Evolutionary conservation across 306 rosid genomes (phyloP).

Genomic region (Cicer cuneatum): DNA sequence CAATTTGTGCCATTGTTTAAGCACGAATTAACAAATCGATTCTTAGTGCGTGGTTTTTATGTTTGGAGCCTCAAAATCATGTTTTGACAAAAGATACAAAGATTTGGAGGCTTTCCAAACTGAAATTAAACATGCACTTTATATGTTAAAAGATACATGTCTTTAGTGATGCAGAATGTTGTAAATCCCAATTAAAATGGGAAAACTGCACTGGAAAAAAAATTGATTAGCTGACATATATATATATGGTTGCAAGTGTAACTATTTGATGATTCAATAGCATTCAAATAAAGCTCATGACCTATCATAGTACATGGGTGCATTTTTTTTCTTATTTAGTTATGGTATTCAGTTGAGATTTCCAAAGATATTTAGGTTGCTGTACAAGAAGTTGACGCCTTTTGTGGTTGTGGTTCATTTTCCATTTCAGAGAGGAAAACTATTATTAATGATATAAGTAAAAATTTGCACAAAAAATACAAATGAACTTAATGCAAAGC

Average conservation of each 20-base stretch:
- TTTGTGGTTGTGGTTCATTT: background rate
- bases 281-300: background rate
- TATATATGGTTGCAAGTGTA: slow-evolving; percentile 12
- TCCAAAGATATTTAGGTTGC: slow-evolving; percentile 11
- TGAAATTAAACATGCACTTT: slow-evolving; percentile 22
- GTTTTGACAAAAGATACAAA: slow-evolving; percentile 6
- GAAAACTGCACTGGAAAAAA: slow-evolving; percentile 30
- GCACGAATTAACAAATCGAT: slow-evolving; percentile 41
- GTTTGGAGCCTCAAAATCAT: slow-evolving; percentile 35
- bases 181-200: slow-evolving; percentile 43
- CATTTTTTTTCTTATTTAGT: background rate
- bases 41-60: slow-evolving; percentile 23
- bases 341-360: slow-evolving; percentile 8
- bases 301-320: background rate
- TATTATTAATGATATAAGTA: background rate
- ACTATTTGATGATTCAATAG: background rate
- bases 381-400: background rate
- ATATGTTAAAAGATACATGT: slow-evolving; percentile 21
- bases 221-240: slow-evolving; percentile 21
- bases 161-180: slow-evolving; percentile 30
- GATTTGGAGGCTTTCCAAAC: slow-evolving; percentile 27
- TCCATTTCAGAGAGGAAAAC: slow-evolving; percentile 2
- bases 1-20: slow-evolving; percentile 37
- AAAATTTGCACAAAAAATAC: background rate
- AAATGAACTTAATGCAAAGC: no score